Conservation (phyloP, 1,284 basidiomycete genomes). For the Phaffia rhodozyma region DNA sequence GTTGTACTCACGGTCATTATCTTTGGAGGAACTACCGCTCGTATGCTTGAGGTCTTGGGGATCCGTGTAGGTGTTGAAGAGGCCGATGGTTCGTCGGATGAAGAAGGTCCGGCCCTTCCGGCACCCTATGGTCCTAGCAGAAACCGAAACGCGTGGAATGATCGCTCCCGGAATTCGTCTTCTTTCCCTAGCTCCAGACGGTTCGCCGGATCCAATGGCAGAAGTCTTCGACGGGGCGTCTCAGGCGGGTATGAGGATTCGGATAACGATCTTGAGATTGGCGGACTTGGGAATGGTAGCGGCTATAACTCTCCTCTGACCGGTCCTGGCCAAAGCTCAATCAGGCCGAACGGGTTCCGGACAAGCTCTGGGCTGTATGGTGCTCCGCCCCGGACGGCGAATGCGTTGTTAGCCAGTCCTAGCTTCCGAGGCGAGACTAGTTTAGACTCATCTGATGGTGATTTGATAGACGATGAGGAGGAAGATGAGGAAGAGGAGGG, state of each 20-base stretch:
- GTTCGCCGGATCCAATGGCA: conserved; percentile 30
- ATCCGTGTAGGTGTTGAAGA: conserved; percentile 93
- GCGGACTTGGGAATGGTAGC: background rate
- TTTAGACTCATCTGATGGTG: too few relatives aligned
- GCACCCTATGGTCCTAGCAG: conserved; percentile 25
- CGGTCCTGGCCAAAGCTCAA: too few relatives aligned
- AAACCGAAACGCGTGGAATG: too few relatives aligned
- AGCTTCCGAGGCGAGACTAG: too few relatives aligned
- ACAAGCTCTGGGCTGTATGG: background rate
- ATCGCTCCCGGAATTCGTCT: too few relatives aligned
- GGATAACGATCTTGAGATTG: conserved; percentile 15
- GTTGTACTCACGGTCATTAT: conserved; percentile 90
- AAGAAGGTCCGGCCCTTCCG: conserved; percentile 47
- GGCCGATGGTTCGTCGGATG: conserved; percentile 65
- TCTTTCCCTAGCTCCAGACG: conserved; percentile 25
- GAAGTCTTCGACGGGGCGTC: conserved; percentile 8
- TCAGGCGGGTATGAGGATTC: conserved; percentile 26
- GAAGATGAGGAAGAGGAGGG: too few relatives aligned
- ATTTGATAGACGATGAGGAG: too few relatives aligned
- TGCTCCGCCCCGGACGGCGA: background rate
- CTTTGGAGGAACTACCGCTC: conserved; percentile 89
- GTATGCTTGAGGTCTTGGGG: conserved; percentile 96
- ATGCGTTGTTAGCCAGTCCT: too few relatives aligned
- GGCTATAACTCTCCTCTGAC: background rate
- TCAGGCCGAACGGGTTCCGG: background rate